phyloP scores from a whole-genome alignment of 768 basidiomycete genomes.

The Boletus patriciae region DNA sequence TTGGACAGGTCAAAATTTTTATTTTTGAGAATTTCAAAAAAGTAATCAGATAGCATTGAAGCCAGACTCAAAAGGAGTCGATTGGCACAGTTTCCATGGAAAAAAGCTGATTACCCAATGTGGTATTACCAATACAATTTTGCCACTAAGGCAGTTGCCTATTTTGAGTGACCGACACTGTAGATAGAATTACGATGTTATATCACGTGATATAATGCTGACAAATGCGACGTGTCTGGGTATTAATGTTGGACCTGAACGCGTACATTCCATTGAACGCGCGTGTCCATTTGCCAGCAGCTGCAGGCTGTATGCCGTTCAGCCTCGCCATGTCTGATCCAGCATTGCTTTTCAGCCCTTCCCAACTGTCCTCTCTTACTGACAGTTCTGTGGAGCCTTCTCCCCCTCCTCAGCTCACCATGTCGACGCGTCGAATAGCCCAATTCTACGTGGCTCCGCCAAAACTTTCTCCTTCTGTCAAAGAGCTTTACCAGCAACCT shows the following conservation, averaged over 20 bases:
- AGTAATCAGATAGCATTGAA: too few relatives aligned
- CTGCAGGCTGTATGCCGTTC: not conserved
- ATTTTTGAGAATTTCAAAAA: too few relatives aligned
- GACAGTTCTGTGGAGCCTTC: conserved; percentile 13
- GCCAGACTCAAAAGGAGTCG: too few relatives aligned
- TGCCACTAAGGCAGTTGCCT: too few relatives aligned
- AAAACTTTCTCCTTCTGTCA: conserved; percentile 37
- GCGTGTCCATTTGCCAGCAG: not conserved
- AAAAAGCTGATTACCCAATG: too few relatives aligned
- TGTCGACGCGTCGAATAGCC: conserved; percentile 12
- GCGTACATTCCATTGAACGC: conserved; percentile 21
- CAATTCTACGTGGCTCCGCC: conserved; percentile 41
- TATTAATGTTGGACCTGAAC: not conserved
- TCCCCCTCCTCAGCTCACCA: not conserved
- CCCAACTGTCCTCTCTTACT: conserved; percentile 15
- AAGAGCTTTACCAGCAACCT: conserved; percentile 41
- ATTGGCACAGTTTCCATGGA: too few relatives aligned
- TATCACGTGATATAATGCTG: conserved; percentile 14
- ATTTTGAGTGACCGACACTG: too few relatives aligned
- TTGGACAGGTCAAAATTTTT: too few relatives aligned
- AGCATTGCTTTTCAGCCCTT: conserved; percentile 16
- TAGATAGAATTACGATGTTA: too few relatives aligned
- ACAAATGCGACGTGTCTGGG: conserved; percentile 9
- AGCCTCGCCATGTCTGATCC: conserved; percentile 23
- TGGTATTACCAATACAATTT: too few relatives aligned